These are phyloP conservation scores for Geotrichum citri-aurantii DNA, from an alignment of 1,139 yeast species.

Conservation along the genomic window DNA sequence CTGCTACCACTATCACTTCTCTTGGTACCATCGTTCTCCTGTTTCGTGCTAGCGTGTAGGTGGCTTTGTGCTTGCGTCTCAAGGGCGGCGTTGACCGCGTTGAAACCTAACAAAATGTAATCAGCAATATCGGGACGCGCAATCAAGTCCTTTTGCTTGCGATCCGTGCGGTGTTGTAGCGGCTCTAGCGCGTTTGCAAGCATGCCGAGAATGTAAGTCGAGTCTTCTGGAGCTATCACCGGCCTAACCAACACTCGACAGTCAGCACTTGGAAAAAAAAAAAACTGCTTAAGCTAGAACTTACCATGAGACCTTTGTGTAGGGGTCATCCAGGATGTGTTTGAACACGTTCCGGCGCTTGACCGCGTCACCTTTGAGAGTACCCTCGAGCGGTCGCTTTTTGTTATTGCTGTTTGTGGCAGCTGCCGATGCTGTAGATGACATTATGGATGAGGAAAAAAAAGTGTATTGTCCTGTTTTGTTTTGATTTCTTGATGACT, in stretches of 20 bases:
- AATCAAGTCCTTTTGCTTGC: neutral
- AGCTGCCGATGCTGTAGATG: neutral
- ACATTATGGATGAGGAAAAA: neutral
- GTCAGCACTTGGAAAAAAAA: neutral
- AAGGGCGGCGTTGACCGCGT: conserved; percentile 5
- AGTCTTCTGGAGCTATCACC: conserved; percentile 5
- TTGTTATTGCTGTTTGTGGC: neutral
- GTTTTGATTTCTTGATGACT: too few species aligned
- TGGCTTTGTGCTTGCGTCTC: conserved; percentile 9
- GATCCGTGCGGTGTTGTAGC: neutral
- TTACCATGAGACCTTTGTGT: conserved; percentile 12
- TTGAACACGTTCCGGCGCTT: conserved; percentile 13
- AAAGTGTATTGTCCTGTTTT: too few species aligned
- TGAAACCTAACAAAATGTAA: conserved; percentile 9
- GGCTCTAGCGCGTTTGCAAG: conserved; percentile 7
- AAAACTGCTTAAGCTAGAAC: neutral
- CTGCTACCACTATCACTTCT: neutral
- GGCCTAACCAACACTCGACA: conserved; percentile 5
- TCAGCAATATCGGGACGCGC: conserved; percentile 10
- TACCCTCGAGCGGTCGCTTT: conserved; percentile 12
- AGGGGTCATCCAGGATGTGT: conserved; percentile 15
- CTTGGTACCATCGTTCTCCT: neutral
- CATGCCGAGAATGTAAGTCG: conserved; percentile 3
- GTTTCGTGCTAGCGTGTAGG: neutral
- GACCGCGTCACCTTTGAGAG: conserved; percentile 10